phyloP scores from a whole-genome alignment of 2,329 filamentous ascomycete species.

The Fusarium globosum region DNA sequence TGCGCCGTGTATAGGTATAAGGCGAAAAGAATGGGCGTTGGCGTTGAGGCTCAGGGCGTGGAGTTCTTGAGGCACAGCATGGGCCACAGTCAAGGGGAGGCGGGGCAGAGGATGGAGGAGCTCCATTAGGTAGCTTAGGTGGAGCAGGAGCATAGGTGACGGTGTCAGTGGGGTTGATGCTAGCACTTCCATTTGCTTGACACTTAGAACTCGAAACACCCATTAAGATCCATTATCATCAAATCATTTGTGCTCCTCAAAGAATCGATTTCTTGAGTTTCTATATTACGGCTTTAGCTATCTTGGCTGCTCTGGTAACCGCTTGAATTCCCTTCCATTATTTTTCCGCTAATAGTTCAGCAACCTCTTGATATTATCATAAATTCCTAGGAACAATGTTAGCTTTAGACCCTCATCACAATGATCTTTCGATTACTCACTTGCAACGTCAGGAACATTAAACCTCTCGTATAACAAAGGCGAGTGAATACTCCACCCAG shows the following conservation, averaged over 20 bases:
- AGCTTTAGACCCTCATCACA: background rate
- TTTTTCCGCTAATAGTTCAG: conserved; percentile 65
- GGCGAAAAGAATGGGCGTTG: conserved; percentile 17
- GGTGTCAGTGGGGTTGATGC: conserved; percentile 24
- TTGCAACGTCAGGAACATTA: conserved; percentile 84
- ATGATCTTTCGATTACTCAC: conserved; percentile 65
- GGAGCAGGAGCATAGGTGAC: conserved; percentile 27
- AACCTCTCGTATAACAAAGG: conserved; percentile 84
- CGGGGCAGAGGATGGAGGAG: conserved; percentile 41
- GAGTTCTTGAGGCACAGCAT: conserved; percentile 32
- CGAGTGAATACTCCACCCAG: conserved; percentile 89
- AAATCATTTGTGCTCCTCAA: background rate
- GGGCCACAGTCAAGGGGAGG: conserved; percentile 31
- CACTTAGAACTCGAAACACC: background rate
- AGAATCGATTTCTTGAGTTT: background rate
- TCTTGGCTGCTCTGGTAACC: background rate
- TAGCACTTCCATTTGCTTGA: background rate
- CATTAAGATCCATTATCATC: background rate
- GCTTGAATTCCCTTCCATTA: background rate
- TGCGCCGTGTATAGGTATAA: conserved; percentile 10
- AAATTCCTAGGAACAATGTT: conserved; percentile 65
- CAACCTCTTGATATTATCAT: conserved; percentile 75
- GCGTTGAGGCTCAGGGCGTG: conserved; percentile 37
- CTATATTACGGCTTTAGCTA: background rate
- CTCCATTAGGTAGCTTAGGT: conserved; percentile 29